These are phyloP conservation scores for Kwoniella pini DNA, from an alignment of 768 basidiomycete species.

Conservation along the genomic window DNA sequence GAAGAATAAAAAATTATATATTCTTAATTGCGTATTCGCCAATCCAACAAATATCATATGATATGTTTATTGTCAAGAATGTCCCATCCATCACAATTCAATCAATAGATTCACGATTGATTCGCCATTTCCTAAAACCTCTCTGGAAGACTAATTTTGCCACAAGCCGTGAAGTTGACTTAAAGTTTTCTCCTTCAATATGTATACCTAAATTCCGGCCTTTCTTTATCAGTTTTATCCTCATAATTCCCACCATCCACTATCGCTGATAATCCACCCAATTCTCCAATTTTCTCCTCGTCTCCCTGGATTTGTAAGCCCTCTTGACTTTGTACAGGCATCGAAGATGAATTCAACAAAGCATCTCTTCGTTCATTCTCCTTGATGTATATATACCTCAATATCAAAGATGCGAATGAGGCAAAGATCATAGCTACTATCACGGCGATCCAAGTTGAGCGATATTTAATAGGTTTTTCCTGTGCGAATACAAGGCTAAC, in stretches of 20 bases:
- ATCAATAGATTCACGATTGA: too few species aligned
- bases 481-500: conserved; percentile 38
- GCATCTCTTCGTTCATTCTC: conserved; percentile 44
- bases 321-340: neutral
- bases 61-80: too few species aligned
- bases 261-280: neutral
- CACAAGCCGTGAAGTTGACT: too few species aligned
- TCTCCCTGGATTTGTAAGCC: neutral
- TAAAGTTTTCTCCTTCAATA: too few species aligned
- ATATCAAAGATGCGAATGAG: conserved; percentile 22
- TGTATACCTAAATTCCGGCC: conserved; percentile 39
- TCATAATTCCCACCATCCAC: conserved; percentile 14
- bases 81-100: too few species aligned
- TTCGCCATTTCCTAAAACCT: too few species aligned
- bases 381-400: conserved; percentile 31
- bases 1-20: too few species aligned
- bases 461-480: conserved; percentile 49
- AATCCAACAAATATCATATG: too few species aligned
- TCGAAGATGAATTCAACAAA: neutral
- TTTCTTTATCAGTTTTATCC: conserved; percentile 49
- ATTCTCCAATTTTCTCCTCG: conserved; percentile 10
- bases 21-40: too few species aligned
- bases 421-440: conserved; percentile 51
- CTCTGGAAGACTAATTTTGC: too few species aligned
- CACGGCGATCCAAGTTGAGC: conserved; percentile 54